Base-by-base conservation (phyloP, 2,329 filamentous ascomycete genomes). In the Scytalidium sp. region DNA sequence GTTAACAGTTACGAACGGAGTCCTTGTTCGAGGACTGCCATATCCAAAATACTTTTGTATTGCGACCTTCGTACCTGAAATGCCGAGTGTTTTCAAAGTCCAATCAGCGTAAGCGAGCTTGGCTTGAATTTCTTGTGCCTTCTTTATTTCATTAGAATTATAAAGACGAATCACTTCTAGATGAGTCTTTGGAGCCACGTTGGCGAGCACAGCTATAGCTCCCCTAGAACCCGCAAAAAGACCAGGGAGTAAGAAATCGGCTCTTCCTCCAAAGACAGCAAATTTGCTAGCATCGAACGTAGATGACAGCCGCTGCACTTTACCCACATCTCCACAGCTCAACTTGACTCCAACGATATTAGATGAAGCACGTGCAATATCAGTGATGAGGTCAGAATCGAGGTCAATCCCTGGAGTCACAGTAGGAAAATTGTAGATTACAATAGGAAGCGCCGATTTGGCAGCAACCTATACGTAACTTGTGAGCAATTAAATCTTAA, bases 231-330 rank as follows among this genome's bases (percentile, higher is more conserved):
- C 86, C 2, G 81, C 84, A 22, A 85, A 75, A 20, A 87, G 66
- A 0, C 81, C 83, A 64, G 87, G 85, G 6, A 89, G 68, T 11
- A 81, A 83, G 64, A 88, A 88, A 68, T 90, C 85, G 47, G 84
- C 83, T 29, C 81, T 85, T 49, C 87, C 86, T 29, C 83, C 85
- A 61, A 85, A 80, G 52, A 82, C 84, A 64, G 85, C 76, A 71
- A 88, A 89, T 46, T 8, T 70, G 60, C 32, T 66, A 7, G 25
- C 19, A 17, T 69, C 70, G 25, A 46, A 78, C 78, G 17, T 84
- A 72, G 58, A 76, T 4, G 75, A 75, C 40, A 79, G 64, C 54
- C 78, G 64, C 56, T 75, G 72, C 50, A 81, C 68, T 61, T 81
- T 81, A 45, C 78, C 78, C n/a, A 77, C 78, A 56, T 81, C 81